Conservation (phyloP, 768 basidiomycete genomes). For the Russula foetens region DNA sequence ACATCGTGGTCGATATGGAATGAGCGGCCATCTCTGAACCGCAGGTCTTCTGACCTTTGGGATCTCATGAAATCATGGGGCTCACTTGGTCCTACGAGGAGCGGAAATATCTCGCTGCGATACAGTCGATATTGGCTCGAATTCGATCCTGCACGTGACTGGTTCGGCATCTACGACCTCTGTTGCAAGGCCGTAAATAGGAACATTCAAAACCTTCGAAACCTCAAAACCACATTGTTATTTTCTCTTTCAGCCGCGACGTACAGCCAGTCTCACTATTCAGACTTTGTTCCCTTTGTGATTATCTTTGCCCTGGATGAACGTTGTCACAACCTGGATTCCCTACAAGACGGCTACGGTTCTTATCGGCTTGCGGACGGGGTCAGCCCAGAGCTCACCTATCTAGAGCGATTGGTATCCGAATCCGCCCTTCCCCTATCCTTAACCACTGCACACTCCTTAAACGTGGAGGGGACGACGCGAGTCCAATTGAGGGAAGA, state of each 20-base stretch:
- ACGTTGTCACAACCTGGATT: no score
- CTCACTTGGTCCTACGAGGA: not conserved
- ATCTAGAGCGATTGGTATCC: no score
- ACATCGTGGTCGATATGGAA: not conserved
- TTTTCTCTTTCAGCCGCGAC: not conserved
- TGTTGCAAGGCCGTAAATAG: not conserved
- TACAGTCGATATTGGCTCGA: conserved; percentile 6
- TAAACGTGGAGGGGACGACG: no score
- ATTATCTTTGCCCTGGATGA: no score
- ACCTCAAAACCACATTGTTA: not conserved
- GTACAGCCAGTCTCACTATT: not conserved
- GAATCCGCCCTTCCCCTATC: no score
- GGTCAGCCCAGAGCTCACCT: no score
- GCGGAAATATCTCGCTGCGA: not conserved
- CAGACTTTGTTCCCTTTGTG: not conserved
- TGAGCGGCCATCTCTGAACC: not conserved
- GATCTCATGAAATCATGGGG: not conserved
- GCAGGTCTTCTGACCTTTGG: not conserved
- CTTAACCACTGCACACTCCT: not conserved
- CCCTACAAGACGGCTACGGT: no score
- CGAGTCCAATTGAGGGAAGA: no score
- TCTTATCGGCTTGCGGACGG: no score
- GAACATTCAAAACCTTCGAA: not conserved
- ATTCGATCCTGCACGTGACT: not conserved
- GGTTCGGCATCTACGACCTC: not conserved